A percentile compares a stretch with the other conserved stretches of the same genome.
phyloP scores from a whole-genome alignment of 345 rosid species.

The Punica granatum region DNA sequence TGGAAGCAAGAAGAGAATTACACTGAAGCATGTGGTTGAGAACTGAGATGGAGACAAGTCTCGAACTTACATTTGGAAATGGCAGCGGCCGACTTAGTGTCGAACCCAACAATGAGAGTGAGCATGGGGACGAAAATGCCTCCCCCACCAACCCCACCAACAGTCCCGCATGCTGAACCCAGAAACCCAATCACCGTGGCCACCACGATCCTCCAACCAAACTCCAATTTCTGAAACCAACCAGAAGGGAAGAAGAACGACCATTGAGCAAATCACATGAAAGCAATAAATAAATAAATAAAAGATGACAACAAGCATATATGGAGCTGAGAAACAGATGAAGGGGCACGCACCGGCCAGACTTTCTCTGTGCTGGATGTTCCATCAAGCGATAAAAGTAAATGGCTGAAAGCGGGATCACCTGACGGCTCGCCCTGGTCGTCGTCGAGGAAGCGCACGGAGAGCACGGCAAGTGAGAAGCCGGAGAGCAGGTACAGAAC shows the following conservation, averaged over 20 bases:
- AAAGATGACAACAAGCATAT: not conserved
- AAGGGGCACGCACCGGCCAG: conserved; percentile 62
- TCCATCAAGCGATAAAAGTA: conserved; percentile 13
- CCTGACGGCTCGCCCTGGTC: not conserved
- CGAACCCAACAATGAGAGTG: conserved; percentile 79
- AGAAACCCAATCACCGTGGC: conserved; percentile 80
- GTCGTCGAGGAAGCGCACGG: conserved; percentile 32
- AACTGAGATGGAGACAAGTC: not conserved
- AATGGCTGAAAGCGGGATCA: conserved; percentile 1
- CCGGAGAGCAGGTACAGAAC: conserved; percentile 49
- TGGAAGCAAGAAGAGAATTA: not conserved
- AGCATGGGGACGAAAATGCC: conserved; percentile 98
- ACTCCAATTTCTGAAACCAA: conserved; percentile 46
- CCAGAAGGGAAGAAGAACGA: not conserved
- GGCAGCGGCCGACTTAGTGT: conserved; percentile 96
- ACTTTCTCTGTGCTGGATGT: conserved; percentile 21
- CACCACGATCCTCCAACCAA: conserved; percentile 54
- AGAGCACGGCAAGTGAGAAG: conserved; percentile 51
- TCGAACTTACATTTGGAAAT: conserved; percentile 64
- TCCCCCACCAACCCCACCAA: conserved; percentile 97
- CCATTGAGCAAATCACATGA: not conserved
- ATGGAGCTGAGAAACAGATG: not conserved
- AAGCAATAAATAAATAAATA: not conserved
- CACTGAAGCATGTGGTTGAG: not conserved
- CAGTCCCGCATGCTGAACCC: conserved; percentile 93